A percentile compares a stretch with the other conserved stretches of the same genome.
These are phyloP conservation scores for Sequoia sempervirens DNA, from an alignment of 75 land plant species.

Conservation along the genomic window DNA sequence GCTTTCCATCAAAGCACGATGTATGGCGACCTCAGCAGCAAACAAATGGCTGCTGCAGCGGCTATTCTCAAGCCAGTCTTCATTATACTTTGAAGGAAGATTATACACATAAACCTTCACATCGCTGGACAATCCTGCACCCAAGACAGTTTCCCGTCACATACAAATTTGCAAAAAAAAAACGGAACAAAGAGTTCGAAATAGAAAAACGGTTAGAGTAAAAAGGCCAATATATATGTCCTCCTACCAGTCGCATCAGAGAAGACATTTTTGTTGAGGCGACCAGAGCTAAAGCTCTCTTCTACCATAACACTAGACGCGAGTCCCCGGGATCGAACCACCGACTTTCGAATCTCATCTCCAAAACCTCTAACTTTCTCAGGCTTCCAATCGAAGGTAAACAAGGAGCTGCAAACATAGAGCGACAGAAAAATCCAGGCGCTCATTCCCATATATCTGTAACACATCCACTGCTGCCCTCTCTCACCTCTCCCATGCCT, in stretches of 20 bases:
- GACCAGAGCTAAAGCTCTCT: neutral
- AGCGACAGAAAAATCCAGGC: constrained; percentile 1
- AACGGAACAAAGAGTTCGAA: neutral
- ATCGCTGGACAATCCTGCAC: constrained; percentile 18
- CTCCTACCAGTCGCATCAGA: neutral
- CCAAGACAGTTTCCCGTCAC: neutral
- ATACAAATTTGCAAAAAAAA: neutral
- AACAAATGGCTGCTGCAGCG: constrained; percentile 82
- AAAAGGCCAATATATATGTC: neutral
- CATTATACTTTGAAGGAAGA: constrained; percentile 69
- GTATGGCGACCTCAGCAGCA: constrained; percentile 94
- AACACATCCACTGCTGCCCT: neutral
- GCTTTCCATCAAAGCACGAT: constrained; percentile 46
- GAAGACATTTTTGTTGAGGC: neutral
- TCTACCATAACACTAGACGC: neutral
- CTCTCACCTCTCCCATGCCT: neutral
- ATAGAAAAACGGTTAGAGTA: neutral
- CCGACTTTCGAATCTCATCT: neutral
- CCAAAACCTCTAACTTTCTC: neutral
- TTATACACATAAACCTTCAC: constrained; percentile 72
- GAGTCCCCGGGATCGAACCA: constrained; percentile 1
- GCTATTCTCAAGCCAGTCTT: constrained; percentile 68
- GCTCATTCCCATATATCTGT: neutral
- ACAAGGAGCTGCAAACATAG: neutral
- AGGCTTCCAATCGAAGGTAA: neutral